Conservation (phyloP, 768 basidiomycete genomes). For the Leccinum uliginosum region DNA sequence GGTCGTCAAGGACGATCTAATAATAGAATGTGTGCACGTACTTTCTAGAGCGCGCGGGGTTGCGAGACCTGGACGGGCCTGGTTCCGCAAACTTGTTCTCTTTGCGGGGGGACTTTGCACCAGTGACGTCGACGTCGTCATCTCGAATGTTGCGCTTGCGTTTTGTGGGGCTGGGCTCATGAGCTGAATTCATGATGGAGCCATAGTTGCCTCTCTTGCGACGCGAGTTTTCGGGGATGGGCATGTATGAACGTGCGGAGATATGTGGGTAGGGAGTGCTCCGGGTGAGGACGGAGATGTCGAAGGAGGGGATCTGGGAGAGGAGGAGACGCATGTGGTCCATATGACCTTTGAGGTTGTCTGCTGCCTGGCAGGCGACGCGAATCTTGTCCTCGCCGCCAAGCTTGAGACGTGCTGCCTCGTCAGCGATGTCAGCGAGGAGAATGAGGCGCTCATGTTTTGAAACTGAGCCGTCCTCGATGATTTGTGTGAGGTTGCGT, state of each 20-base stretch:
- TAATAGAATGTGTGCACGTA: constrained; percentile 29
- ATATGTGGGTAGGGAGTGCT: constrained; percentile 76
- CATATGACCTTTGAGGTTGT: constrained; percentile 70
- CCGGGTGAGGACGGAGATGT: constrained; percentile 50
- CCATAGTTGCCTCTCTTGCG: constrained; percentile 54
- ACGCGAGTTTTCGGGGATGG: constrained; percentile 64
- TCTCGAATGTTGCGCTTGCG: constrained; percentile 57
- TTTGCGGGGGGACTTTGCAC: constrained; percentile 59
- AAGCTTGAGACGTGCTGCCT: constrained; percentile 84
- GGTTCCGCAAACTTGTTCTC: constrained; percentile 44
- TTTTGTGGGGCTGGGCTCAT: constrained; percentile 63
- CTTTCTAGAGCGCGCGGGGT: constrained; percentile 58
- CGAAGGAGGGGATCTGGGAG: constrained; percentile 60
- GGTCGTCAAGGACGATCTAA: not conserved
- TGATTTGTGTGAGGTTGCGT: constrained; percentile 65
- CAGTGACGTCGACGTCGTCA: constrained; percentile 56
- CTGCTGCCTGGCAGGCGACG: constrained; percentile 86
- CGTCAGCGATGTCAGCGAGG: constrained; percentile 90
- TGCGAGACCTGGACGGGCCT: constrained; percentile 43
- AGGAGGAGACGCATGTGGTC: constrained; percentile 59
- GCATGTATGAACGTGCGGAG: constrained; percentile 62
- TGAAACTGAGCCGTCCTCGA: constrained; percentile 54
- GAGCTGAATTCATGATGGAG: constrained; percentile 45
- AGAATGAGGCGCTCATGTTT: constrained; percentile 81
- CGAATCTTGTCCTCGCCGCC: constrained; percentile 98